These are phyloP conservation scores for Diutina mesorugosa DNA, from an alignment of 1,139 yeast genomes.

Conservation along the genomic window DNA sequence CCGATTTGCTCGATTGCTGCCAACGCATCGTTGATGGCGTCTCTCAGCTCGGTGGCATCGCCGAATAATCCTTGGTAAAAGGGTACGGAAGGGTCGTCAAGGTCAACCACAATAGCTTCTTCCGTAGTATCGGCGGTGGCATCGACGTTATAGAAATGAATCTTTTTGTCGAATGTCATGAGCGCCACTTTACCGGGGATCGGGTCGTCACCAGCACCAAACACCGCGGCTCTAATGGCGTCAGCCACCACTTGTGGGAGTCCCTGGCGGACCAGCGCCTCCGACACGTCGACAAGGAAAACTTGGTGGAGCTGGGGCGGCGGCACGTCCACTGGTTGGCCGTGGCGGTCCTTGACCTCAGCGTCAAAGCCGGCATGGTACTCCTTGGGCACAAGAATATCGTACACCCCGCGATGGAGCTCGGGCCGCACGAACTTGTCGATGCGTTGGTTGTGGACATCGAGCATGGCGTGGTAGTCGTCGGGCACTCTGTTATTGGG, in stretches of 20 bases:
- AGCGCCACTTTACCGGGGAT: slow-evolving; percentile 41
- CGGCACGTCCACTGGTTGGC: slow-evolving; percentile 7
- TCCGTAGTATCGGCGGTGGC: slow-evolving; percentile 46
- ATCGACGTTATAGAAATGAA: slow-evolving; percentile 66
- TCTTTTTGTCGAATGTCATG: slow-evolving; percentile 59
- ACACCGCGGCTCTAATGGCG: slow-evolving; percentile 53
- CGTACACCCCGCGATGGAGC: slow-evolving; percentile 73
- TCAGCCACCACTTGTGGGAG: slow-evolving; percentile 60
- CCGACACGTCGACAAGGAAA: slow-evolving; percentile 65
- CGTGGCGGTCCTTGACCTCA: background rate
- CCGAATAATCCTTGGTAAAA: slow-evolving; percentile 68
- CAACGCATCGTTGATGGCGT: slow-evolving; percentile 56
- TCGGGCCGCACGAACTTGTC: slow-evolving; percentile 66
- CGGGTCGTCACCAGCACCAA: slow-evolving; percentile 10
- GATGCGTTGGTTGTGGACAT: slow-evolving; percentile 44
- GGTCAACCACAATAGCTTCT: slow-evolving; percentile 42
- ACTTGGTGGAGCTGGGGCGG: slow-evolving; percentile 49
- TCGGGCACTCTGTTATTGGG: slow-evolving; percentile 53
- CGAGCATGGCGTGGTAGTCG: slow-evolving; percentile 56
- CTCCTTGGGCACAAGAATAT: slow-evolving; percentile 61
- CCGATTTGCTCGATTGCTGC: slow-evolving; percentile 40
- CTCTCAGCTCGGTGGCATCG: slow-evolving; percentile 55
- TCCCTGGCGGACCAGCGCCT: slow-evolving; percentile 48
- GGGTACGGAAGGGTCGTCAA: slow-evolving; percentile 77
- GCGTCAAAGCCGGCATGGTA: slow-evolving; percentile 39